Evolutionary conservation across 495 filamentous ascomycete genomes (phyloP).

Genomic region (Penicillium canariense): DNA sequence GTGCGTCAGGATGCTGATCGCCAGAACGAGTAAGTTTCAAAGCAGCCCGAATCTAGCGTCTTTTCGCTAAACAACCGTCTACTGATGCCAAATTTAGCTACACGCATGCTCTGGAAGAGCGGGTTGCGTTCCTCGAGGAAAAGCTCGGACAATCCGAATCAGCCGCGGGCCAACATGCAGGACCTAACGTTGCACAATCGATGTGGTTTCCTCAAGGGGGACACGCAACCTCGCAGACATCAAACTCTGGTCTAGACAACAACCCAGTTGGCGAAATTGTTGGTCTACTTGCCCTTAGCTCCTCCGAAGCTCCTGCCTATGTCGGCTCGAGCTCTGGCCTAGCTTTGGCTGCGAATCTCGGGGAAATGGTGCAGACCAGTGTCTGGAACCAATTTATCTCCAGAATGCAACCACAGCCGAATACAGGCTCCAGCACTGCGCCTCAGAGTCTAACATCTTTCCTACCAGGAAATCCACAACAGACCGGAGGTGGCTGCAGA

Average conservation of each 20-base stretch:
- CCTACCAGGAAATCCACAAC: constrained; percentile 8
- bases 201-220: constrained; percentile 27
- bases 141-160: constrained; percentile 27
- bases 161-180: constrained; percentile 15
- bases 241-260: constrained; percentile 31
- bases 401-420: constrained; percentile 29
- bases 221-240: constrained; percentile 21
- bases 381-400: constrained; percentile 52
- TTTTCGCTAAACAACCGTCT: not conserved
- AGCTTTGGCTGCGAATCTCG: constrained; percentile 46
- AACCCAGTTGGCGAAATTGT: constrained; percentile 52
- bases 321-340: constrained; percentile 54
- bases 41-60: not conserved
- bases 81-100: constrained; percentile 28
- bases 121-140: constrained; percentile 47
- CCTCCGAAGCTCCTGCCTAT: constrained; percentile 49
- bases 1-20: constrained; percentile 44
- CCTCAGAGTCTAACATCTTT: constrained; percentile 3
- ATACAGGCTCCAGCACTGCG: not conserved
- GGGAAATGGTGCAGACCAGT: constrained; percentile 54
- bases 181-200: constrained; percentile 20
- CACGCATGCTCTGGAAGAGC: constrained; percentile 47
- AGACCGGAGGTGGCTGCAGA: constrained; percentile 6
- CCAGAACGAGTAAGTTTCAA: constrained; percentile 38
- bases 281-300: constrained; percentile 49